Percentiles rank a stretch among this genome's conserved stretches.
Conservation (phyloP, 305 asterid species). For the Fraxinus angustifolia region DNA sequence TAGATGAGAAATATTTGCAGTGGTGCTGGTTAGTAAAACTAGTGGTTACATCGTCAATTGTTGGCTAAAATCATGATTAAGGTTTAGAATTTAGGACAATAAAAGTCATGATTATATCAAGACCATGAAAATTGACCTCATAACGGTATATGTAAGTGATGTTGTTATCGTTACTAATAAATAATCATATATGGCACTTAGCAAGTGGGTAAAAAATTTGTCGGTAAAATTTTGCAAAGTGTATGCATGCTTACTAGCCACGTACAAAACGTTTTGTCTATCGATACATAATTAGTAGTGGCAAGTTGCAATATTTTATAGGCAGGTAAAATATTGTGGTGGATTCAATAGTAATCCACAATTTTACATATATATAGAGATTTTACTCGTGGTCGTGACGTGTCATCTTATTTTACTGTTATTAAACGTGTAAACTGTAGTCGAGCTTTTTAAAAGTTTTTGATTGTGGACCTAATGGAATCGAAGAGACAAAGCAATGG, state of each 20-base stretch:
- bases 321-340: background rate
- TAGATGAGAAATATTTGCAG: background rate
- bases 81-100: slow-evolving; percentile 16
- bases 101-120: slow-evolving; percentile 14
- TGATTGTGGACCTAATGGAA: background rate
- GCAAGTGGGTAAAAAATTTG: background rate
- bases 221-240: background rate
- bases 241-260: background rate
- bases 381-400: background rate
- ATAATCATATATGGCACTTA: background rate
- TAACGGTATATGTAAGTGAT: slow-evolving; percentile 24
- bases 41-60: slow-evolving; percentile 31
- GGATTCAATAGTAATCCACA: background rate
- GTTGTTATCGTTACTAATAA: background rate
- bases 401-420: background rate
- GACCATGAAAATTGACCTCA: slow-evolving; percentile 18
- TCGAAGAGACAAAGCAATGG: background rate
- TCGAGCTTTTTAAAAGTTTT: background rate
- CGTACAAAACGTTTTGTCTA: background rate
- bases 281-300: background rate
- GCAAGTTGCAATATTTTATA: background rate
- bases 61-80: slow-evolving; percentile 25
- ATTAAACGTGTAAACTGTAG: background rate
- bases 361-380: background rate
- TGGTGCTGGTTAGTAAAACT: slow-evolving; percentile 22